Conservation (phyloP, 2,329 filamentous ascomycete species). For the Penicillium sp. region DNA sequence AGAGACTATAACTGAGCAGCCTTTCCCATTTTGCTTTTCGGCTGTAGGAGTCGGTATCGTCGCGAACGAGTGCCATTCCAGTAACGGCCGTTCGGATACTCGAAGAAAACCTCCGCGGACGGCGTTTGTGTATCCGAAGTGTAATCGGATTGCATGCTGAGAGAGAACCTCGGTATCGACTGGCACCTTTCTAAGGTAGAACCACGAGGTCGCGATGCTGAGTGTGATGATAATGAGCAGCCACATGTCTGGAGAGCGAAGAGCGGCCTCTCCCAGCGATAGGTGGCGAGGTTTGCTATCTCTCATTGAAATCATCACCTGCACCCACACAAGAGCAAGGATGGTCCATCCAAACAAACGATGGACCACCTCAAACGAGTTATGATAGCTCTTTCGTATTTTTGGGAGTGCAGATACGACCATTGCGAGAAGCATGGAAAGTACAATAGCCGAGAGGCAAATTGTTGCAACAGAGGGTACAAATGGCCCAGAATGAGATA, state of each 20-base stretch:
- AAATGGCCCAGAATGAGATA: not conserved
- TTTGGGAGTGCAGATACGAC: conserved; percentile 17
- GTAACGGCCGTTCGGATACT: conserved; percentile 19
- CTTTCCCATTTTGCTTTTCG: not conserved
- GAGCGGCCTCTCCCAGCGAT: conserved; percentile 5
- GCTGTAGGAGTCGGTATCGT: conserved; percentile 15
- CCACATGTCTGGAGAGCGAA: conserved; percentile 20
- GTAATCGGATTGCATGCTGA: conserved; percentile 24
- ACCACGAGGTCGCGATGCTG: conserved; percentile 25
- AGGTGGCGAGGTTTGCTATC: not conserved
- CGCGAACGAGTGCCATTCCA: conserved; percentile 28
- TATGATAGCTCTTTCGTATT: conserved; percentile 33
- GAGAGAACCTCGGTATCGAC: conserved; percentile 25
- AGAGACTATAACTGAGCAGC: conserved; percentile 16
- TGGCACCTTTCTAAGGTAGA: conserved; percentile 19
- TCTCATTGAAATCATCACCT: conserved; percentile 11
- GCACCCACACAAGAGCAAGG: conserved; percentile 18
- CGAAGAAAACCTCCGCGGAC: conserved; percentile 20
- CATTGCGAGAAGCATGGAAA: conserved; percentile 15
- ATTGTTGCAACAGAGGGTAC: not conserved
- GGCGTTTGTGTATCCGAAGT: conserved; percentile 22
- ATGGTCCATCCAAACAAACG: conserved; percentile 40
- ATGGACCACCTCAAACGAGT: conserved; percentile 40
- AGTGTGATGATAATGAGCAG: conserved; percentile 23
- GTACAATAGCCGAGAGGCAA: conserved; percentile 31